A percentile compares a stretch with the other conserved stretches of the same genome.
Evolutionary conservation across 1,139 yeast genomes (phyloP).

Genomic region (Blastobotrys apis): DNA sequence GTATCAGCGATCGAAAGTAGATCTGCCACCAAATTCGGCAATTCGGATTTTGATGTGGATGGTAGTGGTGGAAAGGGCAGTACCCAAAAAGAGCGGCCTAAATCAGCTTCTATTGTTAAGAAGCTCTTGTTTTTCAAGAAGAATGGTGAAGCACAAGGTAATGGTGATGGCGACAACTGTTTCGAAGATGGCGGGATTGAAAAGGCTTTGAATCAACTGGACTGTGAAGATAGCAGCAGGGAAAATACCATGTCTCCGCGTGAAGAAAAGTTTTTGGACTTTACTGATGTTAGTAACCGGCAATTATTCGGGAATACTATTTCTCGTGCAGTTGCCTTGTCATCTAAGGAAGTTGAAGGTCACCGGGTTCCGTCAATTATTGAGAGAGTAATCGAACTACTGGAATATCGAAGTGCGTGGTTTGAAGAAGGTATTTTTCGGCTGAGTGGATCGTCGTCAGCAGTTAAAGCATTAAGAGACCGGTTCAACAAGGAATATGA

Average conservation of each 20-base stretch:
- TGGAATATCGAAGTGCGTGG: slow-evolving; percentile 64
- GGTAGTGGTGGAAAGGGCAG: no score
- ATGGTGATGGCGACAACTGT: neutral
- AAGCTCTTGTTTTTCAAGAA: slow-evolving; percentile 8
- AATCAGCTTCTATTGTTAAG: slow-evolving; percentile 1
- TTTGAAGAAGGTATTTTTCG: slow-evolving; percentile 90
- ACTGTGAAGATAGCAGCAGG: no score
- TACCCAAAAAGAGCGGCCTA: slow-evolving; percentile 8
- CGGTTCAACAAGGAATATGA: slow-evolving; percentile 58
- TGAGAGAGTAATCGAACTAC: slow-evolving; percentile 67
- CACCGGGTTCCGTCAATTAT: slow-evolving; percentile 68
- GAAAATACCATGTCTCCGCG: no score
- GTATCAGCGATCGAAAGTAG: no score
- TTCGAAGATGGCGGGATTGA: slow-evolving; percentile 4
- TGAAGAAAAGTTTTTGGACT: no score
- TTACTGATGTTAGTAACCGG: neutral
- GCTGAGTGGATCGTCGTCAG: slow-evolving; percentile 81
- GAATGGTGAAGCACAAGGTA: neutral
- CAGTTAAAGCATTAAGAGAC: slow-evolving; percentile 68
- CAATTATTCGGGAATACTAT: slow-evolving; percentile 7
- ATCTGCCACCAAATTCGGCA: no score
- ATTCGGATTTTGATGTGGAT: no score
- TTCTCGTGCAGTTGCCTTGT: slow-evolving; percentile 45
- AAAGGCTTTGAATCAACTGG: slow-evolving; percentile 3
- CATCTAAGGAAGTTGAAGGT: slow-evolving; percentile 37